Conservation (phyloP, 495 filamentous ascomycete species). For the Neurospora tetraspora region DNA sequence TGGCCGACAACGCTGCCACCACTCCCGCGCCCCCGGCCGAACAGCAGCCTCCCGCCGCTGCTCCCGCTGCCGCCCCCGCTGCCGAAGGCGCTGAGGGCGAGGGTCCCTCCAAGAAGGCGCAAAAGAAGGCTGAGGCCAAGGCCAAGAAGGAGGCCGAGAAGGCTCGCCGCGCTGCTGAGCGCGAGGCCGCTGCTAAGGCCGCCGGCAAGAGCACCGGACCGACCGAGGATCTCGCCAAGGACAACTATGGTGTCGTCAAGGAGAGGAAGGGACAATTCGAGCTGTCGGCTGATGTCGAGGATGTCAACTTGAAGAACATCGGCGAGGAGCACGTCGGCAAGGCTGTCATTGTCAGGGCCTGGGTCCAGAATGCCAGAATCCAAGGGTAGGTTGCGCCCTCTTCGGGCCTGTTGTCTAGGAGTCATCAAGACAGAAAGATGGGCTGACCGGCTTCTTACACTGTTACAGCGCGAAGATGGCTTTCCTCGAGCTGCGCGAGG, state of each 20-base stretch:
- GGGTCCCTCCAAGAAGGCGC: constrained; percentile 42
- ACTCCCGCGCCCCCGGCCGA: neutral
- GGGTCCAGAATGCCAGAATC: constrained; percentile 76
- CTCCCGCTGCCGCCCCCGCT: constrained; percentile 3
- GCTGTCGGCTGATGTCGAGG: constrained; percentile 23
- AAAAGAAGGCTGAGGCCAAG: constrained; percentile 46
- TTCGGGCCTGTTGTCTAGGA: neutral
- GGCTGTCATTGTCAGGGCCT: constrained; percentile 68
- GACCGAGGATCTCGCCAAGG: constrained; percentile 58
- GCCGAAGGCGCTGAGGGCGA: constrained; percentile 15
- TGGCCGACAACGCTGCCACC: neutral
- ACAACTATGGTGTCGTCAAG: constrained; percentile 47
- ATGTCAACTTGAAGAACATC: constrained; percentile 43
- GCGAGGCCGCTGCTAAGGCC: constrained; percentile 31
- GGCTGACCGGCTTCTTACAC: neutral
- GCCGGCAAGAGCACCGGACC: constrained; percentile 23
- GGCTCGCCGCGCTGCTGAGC: constrained; percentile 40
- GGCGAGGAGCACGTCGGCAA: constrained; percentile 55
- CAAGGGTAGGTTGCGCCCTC: constrained; percentile 37
- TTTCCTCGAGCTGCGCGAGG: constrained; percentile 83
- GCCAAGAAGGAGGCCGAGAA: constrained; percentile 45
- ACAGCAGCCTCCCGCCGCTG: constrained; percentile 10
- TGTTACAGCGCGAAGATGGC: constrained; percentile 63
- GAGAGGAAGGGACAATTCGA: constrained; percentile 1
- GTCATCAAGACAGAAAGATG: neutral